Base-by-base conservation (phyloP, 768 basidiomycete species). In the Candolleomyces eurysporus region DNA sequence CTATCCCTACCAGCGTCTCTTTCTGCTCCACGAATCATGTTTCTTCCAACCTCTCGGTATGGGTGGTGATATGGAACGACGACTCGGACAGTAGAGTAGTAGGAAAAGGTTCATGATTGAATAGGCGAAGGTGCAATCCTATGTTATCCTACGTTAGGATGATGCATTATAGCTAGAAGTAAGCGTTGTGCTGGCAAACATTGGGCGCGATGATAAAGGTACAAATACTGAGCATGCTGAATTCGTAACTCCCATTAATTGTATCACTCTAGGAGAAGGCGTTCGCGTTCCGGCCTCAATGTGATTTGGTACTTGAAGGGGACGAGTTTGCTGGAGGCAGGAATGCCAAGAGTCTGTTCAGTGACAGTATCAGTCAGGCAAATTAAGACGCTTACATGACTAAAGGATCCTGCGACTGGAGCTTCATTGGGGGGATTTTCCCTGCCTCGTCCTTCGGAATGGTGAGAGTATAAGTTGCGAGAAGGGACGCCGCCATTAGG, bases 91-190 rank as follows among this genome's bases (percentile, higher is more conserved):
- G 39, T 16, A 31, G 13, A 14, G 21, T 4, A 54, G 26, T 55
- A 13, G 65, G 60, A 13, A 52, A 56, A 16, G 59, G 64, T 32
- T 58, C 40, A 10, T 45, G 42, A 14, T 76, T 72, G 65, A 85
- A 82, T n/a, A 84, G 67, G 57, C 84, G 78, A 2, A 84, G 56
- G 0, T 61, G 55, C 3, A 83, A 64, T 17, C 62, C 59, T 7
- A 73, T 59, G 7, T 63, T 52, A 2, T n/a, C n/a, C n/a, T n/a
- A n/a, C n/a, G n/a, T 63, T 53, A 3, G 56, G 59, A 32, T 67
- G 60, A 26, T 26, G 26, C 26, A 4, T 26, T 4, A 26, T 4
- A 26, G 26, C 26, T 26, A 26, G 26, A 26, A 26, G 4, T 4
- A 26, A 26, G 4, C 26, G 4, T 26, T 26, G 4, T 4, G n/a